A percentile compares a stretch with the other conserved stretches of the same genome.
Conservation (phyloP, 768 basidiomycete genomes). For the Infundibulicybe gibba region DNA sequence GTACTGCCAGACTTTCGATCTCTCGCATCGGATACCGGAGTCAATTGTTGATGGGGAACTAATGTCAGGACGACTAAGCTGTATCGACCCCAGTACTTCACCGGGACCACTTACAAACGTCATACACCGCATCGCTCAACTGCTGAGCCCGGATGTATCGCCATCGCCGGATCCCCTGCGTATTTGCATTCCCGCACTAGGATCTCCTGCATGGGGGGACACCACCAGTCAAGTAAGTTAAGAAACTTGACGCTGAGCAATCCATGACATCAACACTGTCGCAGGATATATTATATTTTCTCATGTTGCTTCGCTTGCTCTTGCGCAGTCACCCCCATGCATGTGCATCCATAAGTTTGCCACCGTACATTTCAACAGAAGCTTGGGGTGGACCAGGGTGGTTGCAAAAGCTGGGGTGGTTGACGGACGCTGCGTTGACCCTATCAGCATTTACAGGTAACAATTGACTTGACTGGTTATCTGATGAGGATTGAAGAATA, state of each 20-base stretch:
- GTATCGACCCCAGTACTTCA: constrained; percentile 6
- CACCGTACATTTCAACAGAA: constrained; percentile 58
- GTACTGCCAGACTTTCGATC: constrained; percentile 71
- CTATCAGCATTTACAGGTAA: constrained; percentile 78
- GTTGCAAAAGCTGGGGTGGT: constrained; percentile 77
- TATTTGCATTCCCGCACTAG: constrained; percentile 60
- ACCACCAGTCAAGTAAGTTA: constrained; percentile 45
- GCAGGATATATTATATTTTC: constrained; percentile 69
- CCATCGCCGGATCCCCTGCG: constrained; percentile 37
- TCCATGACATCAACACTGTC: constrained; percentile 1
- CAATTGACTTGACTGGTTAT: constrained; percentile 1
- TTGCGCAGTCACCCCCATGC: constrained; percentile 54
- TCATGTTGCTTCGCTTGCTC: constrained; percentile 61
- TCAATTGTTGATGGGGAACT: constrained; percentile 42
- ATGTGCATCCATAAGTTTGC: constrained; percentile 67
- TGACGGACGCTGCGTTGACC: constrained; percentile 71
- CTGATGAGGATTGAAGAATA: background rate
- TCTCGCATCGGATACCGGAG: constrained; percentile 59
- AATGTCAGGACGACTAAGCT: constrained; percentile 31
- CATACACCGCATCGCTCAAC: constrained; percentile 20
- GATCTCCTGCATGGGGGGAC: constrained; percentile 71
- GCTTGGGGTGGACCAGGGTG: constrained; percentile 64
- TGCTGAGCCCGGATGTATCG: constrained; percentile 18
- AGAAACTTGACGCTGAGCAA: background rate
- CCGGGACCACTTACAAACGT: constrained; percentile 12